Evolutionary conservation across 1,284 basidiomycete genomes (phyloP), one percentile per base, ranked within the genome.

Genomic region (Tausonia pullulans): DNA sequence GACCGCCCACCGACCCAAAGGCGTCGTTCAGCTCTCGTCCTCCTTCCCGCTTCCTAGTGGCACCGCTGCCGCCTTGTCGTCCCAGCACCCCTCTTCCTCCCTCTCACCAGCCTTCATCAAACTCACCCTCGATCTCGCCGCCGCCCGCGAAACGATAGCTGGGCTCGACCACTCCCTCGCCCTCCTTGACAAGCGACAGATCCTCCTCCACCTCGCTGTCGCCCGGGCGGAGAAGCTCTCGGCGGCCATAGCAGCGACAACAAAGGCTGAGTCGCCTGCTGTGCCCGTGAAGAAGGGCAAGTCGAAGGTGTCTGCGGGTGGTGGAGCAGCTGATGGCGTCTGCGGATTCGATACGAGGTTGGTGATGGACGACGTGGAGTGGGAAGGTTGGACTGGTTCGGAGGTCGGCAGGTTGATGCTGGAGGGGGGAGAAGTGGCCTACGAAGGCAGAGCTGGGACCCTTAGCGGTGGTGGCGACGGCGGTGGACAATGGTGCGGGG

Each of bases 331-430:
- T 9, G 82, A 83, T 62, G 74, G 75, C 14, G 72, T 82, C 27
- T 92, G 89, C 75, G 89, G 89, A 1, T 90, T 89, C 84, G 89
- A 92, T 73, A 83, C 84, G 69, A 79, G 88, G 43, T 77, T 92
- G n/a, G 87, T 86, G 67, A 84, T 86, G 72, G 85, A 84, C 41
- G 86, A 88, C 63, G 83, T 84, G 62, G 86, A 88, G 72, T 87
- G 83, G 78, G 79, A 76, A 40, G 84, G 84, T 62, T 85, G 73
- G 73, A 59, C 72, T 4, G 62, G 62, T 11, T 60, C 55, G 16
- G 70, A 67, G 14, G 69, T 62, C 81, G 87, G 85, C 4, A 76
- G 75, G 7, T 81, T 79, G 16, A 84, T 85, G 43, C 70, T 86
- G 43, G 56, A 11, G 3, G 3, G 62, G 48, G 13, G 61, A 51